Percentiles rank a stretch among this genome's conserved stretches.
These are phyloP conservation scores for Pelargonium citronellum DNA, from an alignment of 441 rosid genomes.

Conservation along the genomic window DNA sequence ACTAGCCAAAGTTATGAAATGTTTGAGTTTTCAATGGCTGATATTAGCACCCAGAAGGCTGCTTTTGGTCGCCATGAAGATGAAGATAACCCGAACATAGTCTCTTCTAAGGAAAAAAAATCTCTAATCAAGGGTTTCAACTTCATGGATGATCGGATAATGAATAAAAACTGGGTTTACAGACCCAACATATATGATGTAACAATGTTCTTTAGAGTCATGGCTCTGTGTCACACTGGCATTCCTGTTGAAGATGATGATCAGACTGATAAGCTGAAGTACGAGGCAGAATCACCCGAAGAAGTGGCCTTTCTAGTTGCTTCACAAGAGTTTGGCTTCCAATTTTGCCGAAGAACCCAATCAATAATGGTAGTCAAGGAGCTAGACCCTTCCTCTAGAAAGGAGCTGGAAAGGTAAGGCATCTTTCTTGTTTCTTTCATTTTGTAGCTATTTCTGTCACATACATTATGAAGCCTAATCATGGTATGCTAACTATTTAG, in stretches of 20 bases:
- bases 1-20: constrained; percentile 24
- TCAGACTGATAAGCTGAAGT: constrained; percentile 38
- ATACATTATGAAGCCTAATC: constrained; percentile 10
- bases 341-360: constrained; percentile 61
- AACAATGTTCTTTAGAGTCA: constrained; percentile 56
- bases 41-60: constrained; percentile 19
- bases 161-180: constrained; percentile 49
- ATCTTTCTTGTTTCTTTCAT: constrained; percentile 1
- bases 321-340: constrained; percentile 65
- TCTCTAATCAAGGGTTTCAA: constrained; percentile 57
- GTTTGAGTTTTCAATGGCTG: constrained; percentile 21
- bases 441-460: background rate
- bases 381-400: constrained; percentile 32
- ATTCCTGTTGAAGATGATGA: constrained; percentile 59
- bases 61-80: constrained; percentile 22
- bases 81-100: constrained; percentile 15
- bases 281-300: constrained; percentile 90
- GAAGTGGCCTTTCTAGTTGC: constrained; percentile 73
- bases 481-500: constrained; percentile 32
- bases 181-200: constrained; percentile 37
- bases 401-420: constrained; percentile 48
- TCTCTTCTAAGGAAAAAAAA: constrained; percentile 14
- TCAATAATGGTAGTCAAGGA: constrained; percentile 54
- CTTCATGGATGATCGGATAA: constrained; percentile 58
- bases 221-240: constrained; percentile 75